These are phyloP conservation scores for Aspergillus ustus DNA, from an alignment of 2,329 filamentous ascomycete species.

Conservation along the genomic window DNA sequence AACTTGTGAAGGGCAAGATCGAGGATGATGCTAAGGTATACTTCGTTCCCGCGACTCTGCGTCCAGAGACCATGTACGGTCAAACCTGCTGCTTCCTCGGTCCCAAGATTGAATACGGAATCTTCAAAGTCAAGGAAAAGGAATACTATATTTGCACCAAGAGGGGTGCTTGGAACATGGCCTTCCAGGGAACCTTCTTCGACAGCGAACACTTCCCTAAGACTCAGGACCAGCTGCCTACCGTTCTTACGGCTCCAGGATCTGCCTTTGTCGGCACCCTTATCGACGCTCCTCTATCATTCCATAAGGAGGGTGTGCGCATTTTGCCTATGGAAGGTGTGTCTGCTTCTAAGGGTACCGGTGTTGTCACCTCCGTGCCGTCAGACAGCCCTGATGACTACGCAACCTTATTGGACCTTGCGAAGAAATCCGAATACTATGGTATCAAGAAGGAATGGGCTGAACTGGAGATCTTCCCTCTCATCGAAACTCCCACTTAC, in stretches of 20 bases:
- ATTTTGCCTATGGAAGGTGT: conserved; percentile 96
- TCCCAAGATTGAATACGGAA: conserved; percentile 83
- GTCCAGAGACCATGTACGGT: conserved; percentile 98
- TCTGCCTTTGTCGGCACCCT: conserved; percentile 85
- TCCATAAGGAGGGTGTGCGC: conserved; percentile 80
- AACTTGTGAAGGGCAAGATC: conserved; percentile 75
- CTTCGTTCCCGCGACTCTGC: conserved; percentile 87
- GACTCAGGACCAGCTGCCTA: conserved; percentile 73
- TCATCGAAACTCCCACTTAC: conserved; percentile 87
- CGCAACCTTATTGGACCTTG: conserved; percentile 82
- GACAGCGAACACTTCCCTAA: conserved; percentile 51
- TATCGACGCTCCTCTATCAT: conserved; percentile 84
- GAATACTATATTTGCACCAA: conserved; percentile 87
- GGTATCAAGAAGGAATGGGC: conserved; percentile 97
- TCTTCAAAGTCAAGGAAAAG: conserved; percentile 77
- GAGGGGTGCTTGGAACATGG: conserved; percentile 89
- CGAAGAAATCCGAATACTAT: conserved; percentile 96
- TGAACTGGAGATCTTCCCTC: conserved; percentile 83
- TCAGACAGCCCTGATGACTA: conserved; percentile 97
- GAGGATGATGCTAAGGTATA: conserved; percentile 80
- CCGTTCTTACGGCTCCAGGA: conserved; percentile 75
- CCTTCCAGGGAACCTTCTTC: conserved; percentile 85
- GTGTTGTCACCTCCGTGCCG: conserved; percentile 93
- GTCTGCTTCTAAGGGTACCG: conserved; percentile 90
- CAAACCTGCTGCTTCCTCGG: conserved; percentile 96